Evolutionary conservation across 495 filamentous ascomycete genomes (phyloP), one percentile per base, ranked within the genome.

Genomic region (Podospora fimiseda): DNA sequence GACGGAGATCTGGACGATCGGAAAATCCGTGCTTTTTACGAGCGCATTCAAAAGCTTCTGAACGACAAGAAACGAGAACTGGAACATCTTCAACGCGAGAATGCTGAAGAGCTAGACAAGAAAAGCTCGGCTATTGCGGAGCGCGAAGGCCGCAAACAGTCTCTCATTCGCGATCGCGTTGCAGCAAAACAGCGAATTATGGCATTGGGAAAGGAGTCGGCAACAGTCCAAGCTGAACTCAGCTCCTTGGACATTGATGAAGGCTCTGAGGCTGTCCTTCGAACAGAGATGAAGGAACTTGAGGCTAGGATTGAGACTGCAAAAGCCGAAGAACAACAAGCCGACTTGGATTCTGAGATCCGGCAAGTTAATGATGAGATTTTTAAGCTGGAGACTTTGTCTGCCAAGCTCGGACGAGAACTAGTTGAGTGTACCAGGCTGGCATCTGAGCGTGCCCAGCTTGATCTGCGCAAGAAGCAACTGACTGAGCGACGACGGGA

Each of bases 381-480:
- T 6, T 80, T 81, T 43, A 67, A 72, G 13, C 66, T 94, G 3
- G 87, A 96, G 54, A 80, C 81, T 22, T 79, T 84, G 53, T 80
- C 76, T 43, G 80, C 83, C 30, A 79, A 72, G 56, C 73, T 96
- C 21, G 85, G 84, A 24, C 69, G 75, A 3, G 90, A 97, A 59
- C 78, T 96, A 19, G 75, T 89, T 30, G 83, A 91, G 55, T 87
- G 82, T 53, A 93, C 87, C 0, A 79, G 83, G 52, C 80, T 88
- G 56, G 89, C 88, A 24, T 77, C 81, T 2, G 88, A 90, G 43
- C 74, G 89, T 27, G 94, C 92, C 36, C 81, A 83, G 48, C 72
- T 97, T 6, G 86, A 90, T 43, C 78, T 88, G 57, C 73, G 88
- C 13, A 87, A 85, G 58, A 88, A 89, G 51, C 83, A 94, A 56